A percentile compares a stretch with the other conserved stretches of the same genome.
Conservation (phyloP, 192 early-diverging fungal species). For the Geranomyces michiganensis region DNA sequence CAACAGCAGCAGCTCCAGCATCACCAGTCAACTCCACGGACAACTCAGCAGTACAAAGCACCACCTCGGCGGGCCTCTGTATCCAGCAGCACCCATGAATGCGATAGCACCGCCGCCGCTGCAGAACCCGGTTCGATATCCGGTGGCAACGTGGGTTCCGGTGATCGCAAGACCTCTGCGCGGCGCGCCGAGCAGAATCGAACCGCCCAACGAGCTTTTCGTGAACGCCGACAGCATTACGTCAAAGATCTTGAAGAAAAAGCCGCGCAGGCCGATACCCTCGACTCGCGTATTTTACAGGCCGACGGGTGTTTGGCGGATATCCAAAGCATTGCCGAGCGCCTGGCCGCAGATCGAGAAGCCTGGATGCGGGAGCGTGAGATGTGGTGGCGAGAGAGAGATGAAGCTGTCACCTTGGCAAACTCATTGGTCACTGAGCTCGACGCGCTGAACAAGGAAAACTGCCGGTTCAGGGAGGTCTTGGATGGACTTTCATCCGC, state of each 20-base stretch:
- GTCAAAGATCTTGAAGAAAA: constrained; percentile 76
- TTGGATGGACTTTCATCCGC: not conserved
- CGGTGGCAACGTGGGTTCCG: not conserved
- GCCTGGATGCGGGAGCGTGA: constrained; percentile 29
- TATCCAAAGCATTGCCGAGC: constrained; percentile 25
- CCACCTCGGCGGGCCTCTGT: not conserved
- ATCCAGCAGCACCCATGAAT: not conserved
- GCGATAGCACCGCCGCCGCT: not conserved
- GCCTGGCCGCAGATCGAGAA: constrained; percentile 23
- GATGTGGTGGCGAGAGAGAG: constrained; percentile 36
- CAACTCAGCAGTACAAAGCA: not conserved
- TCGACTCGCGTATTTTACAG: constrained; percentile 18
- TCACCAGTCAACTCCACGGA: not conserved
- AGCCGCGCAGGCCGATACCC: constrained; percentile 37
- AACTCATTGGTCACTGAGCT: constrained; percentile 20
- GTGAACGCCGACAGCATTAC: constrained; percentile 83
- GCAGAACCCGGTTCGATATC: not conserved
- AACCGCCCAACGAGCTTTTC: constrained; percentile 87
- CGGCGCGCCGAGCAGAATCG: constrained; percentile 90
- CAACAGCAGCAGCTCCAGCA: not conserved
- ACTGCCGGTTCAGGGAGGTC: constrained; percentile 22
- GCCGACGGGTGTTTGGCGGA: constrained; percentile 19
- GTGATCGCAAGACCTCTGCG: constrained; percentile 41
- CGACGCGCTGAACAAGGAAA: constrained; percentile 23
- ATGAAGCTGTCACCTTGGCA: constrained; percentile 25